Percentiles rank a stretch among this genome's conserved stretches.
phyloP scores from a whole-genome alignment of 2,329 filamentous ascomycete species.

The Fusarium mangiferae region DNA sequence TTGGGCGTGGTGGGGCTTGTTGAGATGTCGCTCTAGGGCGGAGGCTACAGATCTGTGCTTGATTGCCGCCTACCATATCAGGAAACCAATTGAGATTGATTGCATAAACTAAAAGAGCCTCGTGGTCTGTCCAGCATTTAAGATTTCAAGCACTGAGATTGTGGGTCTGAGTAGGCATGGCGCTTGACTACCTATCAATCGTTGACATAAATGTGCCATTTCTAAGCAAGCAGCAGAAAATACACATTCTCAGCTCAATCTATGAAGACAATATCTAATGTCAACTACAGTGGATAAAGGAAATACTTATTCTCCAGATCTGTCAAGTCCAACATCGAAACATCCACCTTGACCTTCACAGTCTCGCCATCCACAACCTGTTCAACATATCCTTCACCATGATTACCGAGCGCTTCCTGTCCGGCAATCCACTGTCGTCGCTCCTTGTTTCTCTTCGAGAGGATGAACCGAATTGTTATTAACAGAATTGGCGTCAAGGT shows the following conservation, averaged over 20 bases:
- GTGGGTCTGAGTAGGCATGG: no score
- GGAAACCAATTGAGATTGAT: background rate
- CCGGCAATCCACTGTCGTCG: background rate
- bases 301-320: slow-evolving; percentile 36
- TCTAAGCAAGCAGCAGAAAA: no score
- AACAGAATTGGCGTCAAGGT: slow-evolving; percentile 17
- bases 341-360: slow-evolving; percentile 31
- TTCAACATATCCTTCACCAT: background rate
- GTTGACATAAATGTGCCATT: accelerated
- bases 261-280: accelerated
- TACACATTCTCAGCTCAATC: accelerated
- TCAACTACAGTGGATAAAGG: background rate
- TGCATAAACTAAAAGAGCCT: background rate
- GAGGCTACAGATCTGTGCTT: slow-evolving; percentile 13
- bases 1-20: slow-evolving; percentile 32
- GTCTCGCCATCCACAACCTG: slow-evolving; percentile 16
- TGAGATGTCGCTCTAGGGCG: slow-evolving; percentile 23
- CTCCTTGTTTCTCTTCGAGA: background rate
- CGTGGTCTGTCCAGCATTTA: no score
- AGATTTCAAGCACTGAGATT: accelerated
- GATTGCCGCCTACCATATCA: background rate
- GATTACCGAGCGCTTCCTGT: background rate
- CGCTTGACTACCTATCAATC: background rate
- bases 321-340: slow-evolving; percentile 35
- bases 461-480: background rate